Evolutionary conservation across 2,329 filamentous ascomycete species (phyloP).

Genomic region (Colletotrichum euphorbiae): DNA sequence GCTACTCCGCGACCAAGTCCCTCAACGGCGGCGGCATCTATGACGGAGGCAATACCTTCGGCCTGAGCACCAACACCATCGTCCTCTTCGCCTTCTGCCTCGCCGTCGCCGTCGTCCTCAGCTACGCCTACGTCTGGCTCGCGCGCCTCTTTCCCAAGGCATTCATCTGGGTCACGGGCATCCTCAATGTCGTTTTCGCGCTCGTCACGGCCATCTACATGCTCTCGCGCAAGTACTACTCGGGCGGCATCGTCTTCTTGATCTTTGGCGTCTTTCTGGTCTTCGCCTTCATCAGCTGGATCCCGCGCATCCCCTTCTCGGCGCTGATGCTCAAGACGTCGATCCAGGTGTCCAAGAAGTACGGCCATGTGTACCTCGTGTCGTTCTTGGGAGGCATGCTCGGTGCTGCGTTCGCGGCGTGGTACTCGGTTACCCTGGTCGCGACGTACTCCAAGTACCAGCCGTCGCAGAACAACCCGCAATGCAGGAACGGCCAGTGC

Average conservation of each 20-base stretch:
- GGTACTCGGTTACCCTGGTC: slow-evolving; percentile 88
- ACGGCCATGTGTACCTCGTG: slow-evolving; percentile 88
- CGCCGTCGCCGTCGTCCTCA: slow-evolving; percentile 78
- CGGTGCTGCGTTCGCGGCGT: slow-evolving; percentile 81
- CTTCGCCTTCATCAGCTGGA: slow-evolving; percentile 90
- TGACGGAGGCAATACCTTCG: slow-evolving; percentile 71
- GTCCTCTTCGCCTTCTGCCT: slow-evolving; percentile 87
- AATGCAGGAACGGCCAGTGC: slow-evolving; percentile 72
- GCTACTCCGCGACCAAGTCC: slow-evolving; percentile 73
- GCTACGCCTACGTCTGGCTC: slow-evolving; percentile 79
- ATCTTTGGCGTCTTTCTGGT: slow-evolving; percentile 84
- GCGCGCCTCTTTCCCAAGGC: slow-evolving; percentile 85
- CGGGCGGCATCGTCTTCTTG: slow-evolving; percentile 88
- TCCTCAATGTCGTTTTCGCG: slow-evolving; percentile 86
- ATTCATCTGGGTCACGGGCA: slow-evolving; percentile 93
- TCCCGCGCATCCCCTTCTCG: slow-evolving; percentile 88
- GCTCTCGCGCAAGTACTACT: slow-evolving; percentile 80
- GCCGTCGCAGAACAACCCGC: slow-evolving; percentile 66
- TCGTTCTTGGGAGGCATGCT: slow-evolving; percentile 85
- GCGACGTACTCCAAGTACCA: slow-evolving; percentile 88
- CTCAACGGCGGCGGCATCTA: slow-evolving; percentile 82
- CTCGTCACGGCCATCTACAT: slow-evolving; percentile 91
- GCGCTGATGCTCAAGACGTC: slow-evolving; percentile 88
- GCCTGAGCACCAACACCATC: slow-evolving; percentile 84
- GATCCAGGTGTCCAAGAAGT: slow-evolving; percentile 85